Base-by-base conservation (phyloP, 2,329 filamentous ascomycete species). In the Exserohilum rostratum region DNA sequence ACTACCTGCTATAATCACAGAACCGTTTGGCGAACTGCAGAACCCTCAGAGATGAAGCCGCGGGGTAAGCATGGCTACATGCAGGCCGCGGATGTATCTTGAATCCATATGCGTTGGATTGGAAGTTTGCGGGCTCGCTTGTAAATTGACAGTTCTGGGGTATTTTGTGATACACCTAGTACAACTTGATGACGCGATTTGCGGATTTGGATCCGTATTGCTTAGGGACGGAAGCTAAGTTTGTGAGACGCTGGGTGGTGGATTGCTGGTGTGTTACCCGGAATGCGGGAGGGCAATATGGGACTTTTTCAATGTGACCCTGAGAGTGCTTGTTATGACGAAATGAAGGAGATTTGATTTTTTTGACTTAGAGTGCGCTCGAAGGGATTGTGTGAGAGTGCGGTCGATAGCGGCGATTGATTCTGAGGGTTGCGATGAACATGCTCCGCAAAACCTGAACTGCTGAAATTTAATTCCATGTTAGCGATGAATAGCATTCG, bases 1-100 rank as follows among this genome's bases (percentile, higher is more conserved):
- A 25, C 6, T 2, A 4, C 12, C n/a, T 7, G 12, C 17, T n/a
- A 27, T 11, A 13, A n/a, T n/a, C n/a, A n/a, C n/a, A n/a, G n/a
- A n/a, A n/a, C n/a, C n/a, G n/a, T n/a, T n/a, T n/a, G n/a, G n/a
- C n/a, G n/a, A n/a, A n/a, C n/a, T n/a, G n/a, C n/a, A n/a, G n/a
- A 7, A 25, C 22, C 4, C 7, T 7, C 22, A 25, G 22, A 25
- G 20, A 51, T 18, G 40, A 48, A 35, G 25, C 48, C 50, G 30
- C 18, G 40, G 45, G 30, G 11, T 11, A 18, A 18, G 37, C 13
- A 25, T 46, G 46, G 52, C 20, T 42, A 37, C 39, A 13, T 43
- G 44, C 55, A 47, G 30, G 34, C n/a, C n/a, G 44, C 39, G 48
- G 52, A 52, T 55, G 48, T 51, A 45, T 47, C 42, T 37, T 3